Evolutionary conservation across 495 filamentous ascomycete species (phyloP), one percentile per base, ranked within the genome.

Genomic region (Hapsidospora chrysogenum): DNA sequence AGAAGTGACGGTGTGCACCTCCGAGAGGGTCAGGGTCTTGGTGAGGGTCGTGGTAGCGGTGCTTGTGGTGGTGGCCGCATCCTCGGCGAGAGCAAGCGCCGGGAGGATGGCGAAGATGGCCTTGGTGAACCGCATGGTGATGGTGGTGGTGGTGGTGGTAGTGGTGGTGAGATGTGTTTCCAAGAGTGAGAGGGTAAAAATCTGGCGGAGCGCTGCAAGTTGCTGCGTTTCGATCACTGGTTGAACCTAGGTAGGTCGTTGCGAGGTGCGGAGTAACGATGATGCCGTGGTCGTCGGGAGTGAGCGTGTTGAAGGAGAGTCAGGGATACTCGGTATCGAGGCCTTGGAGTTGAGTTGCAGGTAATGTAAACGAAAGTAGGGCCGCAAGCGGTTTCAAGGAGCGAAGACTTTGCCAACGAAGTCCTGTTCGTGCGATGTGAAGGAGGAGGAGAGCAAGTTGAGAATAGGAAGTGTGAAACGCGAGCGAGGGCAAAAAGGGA

Each of bases 371-470:
- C n/a, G n/a, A n/a, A n/a, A n/a, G n/a, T n/a, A n/a, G n/a, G n/a
- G n/a, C n/a, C n/a, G n/a, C n/a, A n/a, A n/a, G n/a, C n/a, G n/a
- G n/a, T n/a, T n/a, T n/a, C n/a, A n/a, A n/a, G n/a, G n/a, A n/a
- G 42, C 30, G 34, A 51, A 62, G 60, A 66, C 64, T 69, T 61
- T 69, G 64, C 64, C 63, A 69, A 69, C 64, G 64, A 65, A 66
- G 63, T 53, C 63, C 60, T 23, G 21, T 36, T 6, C 23, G 23
- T 26, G 57, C 60, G 23, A 26, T 6, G 23, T 26, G 23, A 26
- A 26, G 23, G 11, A 11, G 23, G 11, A 26, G 23, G 11, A 26
- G 23, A 11, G 23, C 6, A 26, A n/a, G n/a, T n/a, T n/a, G n/a
- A n/a, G n/a, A n/a, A n/a, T n/a, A n/a, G n/a, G n/a, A n/a, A n/a